phyloP scores from a whole-genome alignment of 306 rosid species.

The Rosa lucieae region DNA sequence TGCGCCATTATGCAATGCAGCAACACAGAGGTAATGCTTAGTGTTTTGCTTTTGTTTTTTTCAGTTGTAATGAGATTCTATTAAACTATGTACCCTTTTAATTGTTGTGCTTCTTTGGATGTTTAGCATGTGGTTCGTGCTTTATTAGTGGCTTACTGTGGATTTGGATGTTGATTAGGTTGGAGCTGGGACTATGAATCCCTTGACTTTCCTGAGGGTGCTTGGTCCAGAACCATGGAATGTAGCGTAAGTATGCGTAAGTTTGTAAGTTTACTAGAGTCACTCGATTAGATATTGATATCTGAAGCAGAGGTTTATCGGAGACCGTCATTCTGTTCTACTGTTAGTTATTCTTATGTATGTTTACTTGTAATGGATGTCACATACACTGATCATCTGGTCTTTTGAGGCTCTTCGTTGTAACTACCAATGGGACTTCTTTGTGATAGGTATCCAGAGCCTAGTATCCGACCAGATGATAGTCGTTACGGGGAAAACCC shows the following conservation, averaged over 20 bases:
- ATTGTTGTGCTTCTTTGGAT: background rate
- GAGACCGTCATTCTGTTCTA: background rate
- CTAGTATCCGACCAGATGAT: slow-evolving; percentile 71
- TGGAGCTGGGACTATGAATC: slow-evolving; percentile 99
- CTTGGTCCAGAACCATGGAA: slow-evolving; percentile 99
- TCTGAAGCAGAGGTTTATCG: background rate
- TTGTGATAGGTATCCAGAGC: slow-evolving; percentile 76
- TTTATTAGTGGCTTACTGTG: background rate
- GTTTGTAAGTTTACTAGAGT: slow-evolving; percentile 25
- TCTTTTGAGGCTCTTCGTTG: slow-evolving; percentile 26
- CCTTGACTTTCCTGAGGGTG: slow-evolving; percentile 90
- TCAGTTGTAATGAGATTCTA: background rate
- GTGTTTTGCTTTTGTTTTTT: background rate
- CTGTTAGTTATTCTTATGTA: background rate
- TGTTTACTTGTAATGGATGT: too few relatives aligned
- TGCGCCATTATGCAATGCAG: slow-evolving; percentile 99
- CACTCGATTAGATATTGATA: background rate
- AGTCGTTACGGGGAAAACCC: slow-evolving; percentile 99
- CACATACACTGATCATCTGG: background rate
- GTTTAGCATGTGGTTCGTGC: background rate
- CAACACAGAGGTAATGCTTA: slow-evolving; percentile 82
- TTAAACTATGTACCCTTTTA: background rate
- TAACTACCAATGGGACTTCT: slow-evolving; percentile 31
- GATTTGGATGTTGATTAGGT: slow-evolving; percentile 57
- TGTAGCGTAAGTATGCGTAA: slow-evolving; percentile 94